These are phyloP conservation scores for Triangularia verruculosa DNA, from an alignment of 2,329 filamentous ascomycete genomes.

Conservation along the genomic window DNA sequence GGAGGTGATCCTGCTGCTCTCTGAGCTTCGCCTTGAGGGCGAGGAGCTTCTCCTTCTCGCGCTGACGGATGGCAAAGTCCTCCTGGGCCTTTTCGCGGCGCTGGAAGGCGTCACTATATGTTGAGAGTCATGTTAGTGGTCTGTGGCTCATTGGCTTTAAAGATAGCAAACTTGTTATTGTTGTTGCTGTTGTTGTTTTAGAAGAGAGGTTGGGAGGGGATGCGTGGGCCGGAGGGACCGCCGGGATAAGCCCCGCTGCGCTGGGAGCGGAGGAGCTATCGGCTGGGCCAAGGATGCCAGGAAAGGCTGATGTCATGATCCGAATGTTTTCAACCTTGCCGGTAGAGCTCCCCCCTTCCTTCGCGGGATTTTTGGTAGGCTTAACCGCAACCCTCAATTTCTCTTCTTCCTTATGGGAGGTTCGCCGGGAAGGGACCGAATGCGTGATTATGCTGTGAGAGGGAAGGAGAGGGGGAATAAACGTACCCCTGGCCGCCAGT, in stretches of 20 bases:
- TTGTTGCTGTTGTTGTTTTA: background rate
- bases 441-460: background rate
- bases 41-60: constrained; percentile 86
- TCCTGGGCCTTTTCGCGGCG: constrained; percentile 86
- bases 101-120: constrained; percentile 79
- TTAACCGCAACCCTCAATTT: background rate
- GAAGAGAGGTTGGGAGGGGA: background rate
- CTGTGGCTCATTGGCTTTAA: constrained; percentile 6
- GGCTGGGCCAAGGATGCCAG: background rate
- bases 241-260: background rate
- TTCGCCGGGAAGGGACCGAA: background rate
- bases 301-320: background rate
- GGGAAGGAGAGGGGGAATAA: background rate
- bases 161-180: background rate
- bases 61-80: constrained; percentile 77
- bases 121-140: background rate
- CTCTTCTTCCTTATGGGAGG: background rate
- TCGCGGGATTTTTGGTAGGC: background rate
- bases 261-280: background rate
- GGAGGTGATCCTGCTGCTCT: constrained; percentile 78
- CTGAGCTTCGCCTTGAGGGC: constrained; percentile 70
- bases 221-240: background rate
- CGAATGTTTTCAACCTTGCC: background rate
- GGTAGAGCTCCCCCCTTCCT: background rate
- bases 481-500: constrained; percentile 54